These are phyloP conservation scores for Polyrhizophydium stewartii DNA, from an alignment of 371 early-diverging fungal species.

Conservation along the genomic window DNA sequence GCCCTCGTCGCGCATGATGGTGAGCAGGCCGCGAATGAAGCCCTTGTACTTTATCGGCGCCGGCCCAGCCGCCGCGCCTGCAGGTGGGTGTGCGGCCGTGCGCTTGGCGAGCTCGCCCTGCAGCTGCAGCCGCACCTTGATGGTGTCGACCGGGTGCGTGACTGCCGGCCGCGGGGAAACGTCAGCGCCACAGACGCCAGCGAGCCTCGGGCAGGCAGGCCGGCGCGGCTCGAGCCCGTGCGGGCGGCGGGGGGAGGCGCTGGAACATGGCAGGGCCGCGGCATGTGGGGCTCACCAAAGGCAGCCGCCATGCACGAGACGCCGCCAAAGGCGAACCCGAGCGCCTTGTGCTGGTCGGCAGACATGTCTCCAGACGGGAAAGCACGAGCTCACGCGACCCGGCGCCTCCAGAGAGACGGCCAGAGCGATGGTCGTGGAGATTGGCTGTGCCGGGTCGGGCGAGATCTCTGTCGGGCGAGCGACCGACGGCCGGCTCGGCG, in stretches of 20 bases:
- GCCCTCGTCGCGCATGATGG: constrained; percentile 28
- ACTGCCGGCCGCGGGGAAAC: not conserved
- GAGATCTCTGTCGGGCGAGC: too few relatives aligned
- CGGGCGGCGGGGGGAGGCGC: not conserved
- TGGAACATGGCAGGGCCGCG: not conserved
- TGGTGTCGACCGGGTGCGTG: constrained; percentile 48
- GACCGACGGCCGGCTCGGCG: too few relatives aligned
- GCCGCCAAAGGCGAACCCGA: constrained; percentile 35
- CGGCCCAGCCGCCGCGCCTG: not conserved
- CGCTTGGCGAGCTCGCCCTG: constrained; percentile 27
- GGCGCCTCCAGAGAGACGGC: too few relatives aligned
- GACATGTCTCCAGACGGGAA: too few relatives aligned
- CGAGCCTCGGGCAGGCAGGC: not conserved
- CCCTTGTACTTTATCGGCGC: not conserved
- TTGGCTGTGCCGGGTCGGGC: too few relatives aligned
- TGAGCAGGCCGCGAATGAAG: constrained; percentile 1
- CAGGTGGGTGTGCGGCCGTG: not conserved
- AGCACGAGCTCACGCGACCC: too few relatives aligned
- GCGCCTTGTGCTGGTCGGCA: too few relatives aligned
- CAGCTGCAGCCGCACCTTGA: constrained; percentile 48
- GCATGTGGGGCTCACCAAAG: not conserved
- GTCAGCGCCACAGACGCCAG: constrained; percentile 13
- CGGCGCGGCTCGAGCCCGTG: not conserved
- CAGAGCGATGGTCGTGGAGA: too few relatives aligned
- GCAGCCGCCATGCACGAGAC: constrained; percentile 36